A percentile compares a stretch with the other conserved stretches of the same genome.
Evolutionary conservation across 352 stramenopile genomes (phyloP).

Genomic region (Pythium brachiatum): DNA sequence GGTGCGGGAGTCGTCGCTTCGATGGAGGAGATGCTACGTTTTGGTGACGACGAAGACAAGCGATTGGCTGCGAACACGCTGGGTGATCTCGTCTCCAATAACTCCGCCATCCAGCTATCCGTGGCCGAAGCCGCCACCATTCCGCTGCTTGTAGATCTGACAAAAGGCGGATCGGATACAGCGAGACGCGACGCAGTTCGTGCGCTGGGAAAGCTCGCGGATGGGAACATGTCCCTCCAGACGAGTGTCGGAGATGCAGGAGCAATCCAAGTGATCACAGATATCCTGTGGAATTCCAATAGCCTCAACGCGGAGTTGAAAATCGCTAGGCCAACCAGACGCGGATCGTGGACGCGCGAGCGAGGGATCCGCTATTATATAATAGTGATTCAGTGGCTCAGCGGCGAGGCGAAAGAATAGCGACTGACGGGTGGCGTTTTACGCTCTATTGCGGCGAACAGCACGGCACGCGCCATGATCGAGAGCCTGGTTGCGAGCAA

Average conservation of each 20-base stretch:
- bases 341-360: neutral
- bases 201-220: neutral
- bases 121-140: neutral
- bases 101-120: neutral
- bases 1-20: neutral
- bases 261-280: neutral
- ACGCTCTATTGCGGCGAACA: neutral
- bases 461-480: neutral
- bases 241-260: neutral
- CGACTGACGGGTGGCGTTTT: neutral
- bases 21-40: neutral
- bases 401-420: neutral
- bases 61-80: neutral
- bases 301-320: neutral
- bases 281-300: neutral
- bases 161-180: neutral
- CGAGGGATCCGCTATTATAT: too few relatives aligned
- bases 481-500: neutral
- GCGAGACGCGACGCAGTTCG: neutral
- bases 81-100: neutral
- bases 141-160: neutral
- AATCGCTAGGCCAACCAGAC: neutral
- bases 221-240: neutral
- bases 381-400: neutral
- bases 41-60: neutral